A percentile compares a stretch with the other conserved stretches of the same genome.
phyloP scores from a whole-genome alignment of 257 asterid species.

The Leptodermis oblonga region DNA sequence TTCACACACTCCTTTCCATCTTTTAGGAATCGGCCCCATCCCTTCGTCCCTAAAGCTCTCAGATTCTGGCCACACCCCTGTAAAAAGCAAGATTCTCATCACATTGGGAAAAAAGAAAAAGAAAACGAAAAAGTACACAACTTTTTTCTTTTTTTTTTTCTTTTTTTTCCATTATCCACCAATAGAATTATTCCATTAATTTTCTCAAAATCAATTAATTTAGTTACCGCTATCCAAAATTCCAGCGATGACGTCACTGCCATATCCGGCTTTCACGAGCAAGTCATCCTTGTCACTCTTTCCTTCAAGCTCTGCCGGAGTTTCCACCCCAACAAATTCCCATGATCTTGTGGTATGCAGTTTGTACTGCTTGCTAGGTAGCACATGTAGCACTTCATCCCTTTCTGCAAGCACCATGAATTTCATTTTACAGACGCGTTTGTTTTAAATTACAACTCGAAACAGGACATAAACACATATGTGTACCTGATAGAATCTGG shows the following conservation, averaged over 20 bases:
- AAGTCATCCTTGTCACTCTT: constrained; percentile 38
- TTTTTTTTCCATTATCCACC: not conserved
- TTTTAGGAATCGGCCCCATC: constrained; percentile 58
- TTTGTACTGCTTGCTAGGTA: constrained; percentile 50
- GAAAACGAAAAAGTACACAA: too few species aligned
- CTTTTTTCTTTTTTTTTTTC: too few species aligned
- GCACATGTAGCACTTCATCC: constrained; percentile 70
- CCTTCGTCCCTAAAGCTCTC: constrained; percentile 64
- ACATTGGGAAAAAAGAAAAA: too few species aligned
- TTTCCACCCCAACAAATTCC: constrained; percentile 69
- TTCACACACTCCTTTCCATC: constrained; percentile 89
- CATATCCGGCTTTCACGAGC: constrained; percentile 58
- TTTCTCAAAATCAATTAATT: too few species aligned
- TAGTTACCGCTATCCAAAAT: constrained; percentile 75
- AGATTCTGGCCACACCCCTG: constrained; percentile 96
- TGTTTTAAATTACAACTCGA: not conserved
- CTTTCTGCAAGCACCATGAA: constrained; percentile 36
- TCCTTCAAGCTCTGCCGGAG: constrained; percentile 5
- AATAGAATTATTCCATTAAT: too few species aligned
- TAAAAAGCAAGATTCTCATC: not conserved
- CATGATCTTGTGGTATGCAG: constrained; percentile 93
- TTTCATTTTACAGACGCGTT: not conserved
- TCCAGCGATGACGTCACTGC: constrained; percentile 66
- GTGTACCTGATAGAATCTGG: constrained; percentile 47
- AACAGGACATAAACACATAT: not conserved